These are phyloP conservation scores for Akebia trifoliata DNA, from an alignment of 164 flowering plant species.

Conservation along the genomic window DNA sequence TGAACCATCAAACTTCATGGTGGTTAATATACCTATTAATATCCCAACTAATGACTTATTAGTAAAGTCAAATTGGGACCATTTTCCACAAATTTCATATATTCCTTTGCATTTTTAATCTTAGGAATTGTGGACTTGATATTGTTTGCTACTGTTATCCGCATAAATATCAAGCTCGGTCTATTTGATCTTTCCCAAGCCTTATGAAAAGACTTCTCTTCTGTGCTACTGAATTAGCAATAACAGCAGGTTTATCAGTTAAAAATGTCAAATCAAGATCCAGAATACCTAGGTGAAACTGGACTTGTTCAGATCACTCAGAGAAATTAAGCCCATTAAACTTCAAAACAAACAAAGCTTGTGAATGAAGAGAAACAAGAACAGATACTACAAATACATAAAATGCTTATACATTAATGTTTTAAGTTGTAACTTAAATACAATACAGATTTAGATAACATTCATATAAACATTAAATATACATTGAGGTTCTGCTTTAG, in stretches of 20 bases:
- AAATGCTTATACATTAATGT: neutral
- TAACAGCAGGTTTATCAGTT: neutral
- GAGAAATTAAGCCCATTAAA: neutral
- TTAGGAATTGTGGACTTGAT: constrained; percentile 12
- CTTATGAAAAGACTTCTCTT: neutral
- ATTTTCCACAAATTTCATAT: too few relatives aligned
- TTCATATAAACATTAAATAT: neutral
- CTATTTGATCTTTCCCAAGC: constrained; percentile 20
- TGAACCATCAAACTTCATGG: too few relatives aligned
- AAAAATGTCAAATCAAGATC: neutral
- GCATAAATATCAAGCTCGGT: constrained; percentile 17
- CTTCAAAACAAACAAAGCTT: neutral
- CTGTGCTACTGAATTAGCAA: neutral
- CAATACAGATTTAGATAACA: neutral
- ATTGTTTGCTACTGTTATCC: constrained; percentile 14
- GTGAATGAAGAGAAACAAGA: neutral
- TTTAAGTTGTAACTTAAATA: neutral
- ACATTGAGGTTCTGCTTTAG: neutral
- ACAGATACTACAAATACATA: neutral
- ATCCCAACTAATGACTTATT: too few relatives aligned
- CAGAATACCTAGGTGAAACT: neutral
- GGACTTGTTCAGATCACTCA: neutral
- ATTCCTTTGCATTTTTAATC: too few relatives aligned
- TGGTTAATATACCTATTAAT: too few relatives aligned
- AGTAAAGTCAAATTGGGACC: too few relatives aligned